A percentile compares a stretch with the other conserved stretches of the same genome.
Conservation (phyloP, 75 land plant species). For the Pinus tabuliformis region DNA sequence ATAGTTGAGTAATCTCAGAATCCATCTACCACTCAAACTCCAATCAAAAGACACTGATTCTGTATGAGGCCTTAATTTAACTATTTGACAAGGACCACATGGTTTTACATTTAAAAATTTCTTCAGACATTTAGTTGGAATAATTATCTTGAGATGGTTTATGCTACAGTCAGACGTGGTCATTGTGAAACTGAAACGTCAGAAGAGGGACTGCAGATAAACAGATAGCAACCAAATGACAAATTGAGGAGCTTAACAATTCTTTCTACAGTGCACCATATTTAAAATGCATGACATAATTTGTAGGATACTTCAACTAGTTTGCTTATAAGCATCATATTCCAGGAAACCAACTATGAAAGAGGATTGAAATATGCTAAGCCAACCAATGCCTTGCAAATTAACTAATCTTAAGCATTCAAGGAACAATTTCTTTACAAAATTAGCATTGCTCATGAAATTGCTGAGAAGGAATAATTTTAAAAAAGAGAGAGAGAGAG, state of each 20-base stretch:
- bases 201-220: not conserved
- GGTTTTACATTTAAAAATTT: not conserved
- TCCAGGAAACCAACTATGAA: not conserved
- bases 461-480: too few relatives aligned
- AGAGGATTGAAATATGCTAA: not conserved
- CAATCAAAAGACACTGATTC: not conserved
- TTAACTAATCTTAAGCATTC: too few relatives aligned
- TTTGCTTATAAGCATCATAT: not conserved
- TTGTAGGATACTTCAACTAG: not conserved
- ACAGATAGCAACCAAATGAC: not conserved
- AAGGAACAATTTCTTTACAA: too few relatives aligned
- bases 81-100: not conserved
- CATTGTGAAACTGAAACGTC: not conserved
- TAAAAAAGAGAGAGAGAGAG: too few relatives aligned
- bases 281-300: not conserved
- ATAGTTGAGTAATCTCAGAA: not conserved
- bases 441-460: too few relatives aligned
- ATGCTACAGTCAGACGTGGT: not conserved
- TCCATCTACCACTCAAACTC: not conserved
- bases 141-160: not conserved
- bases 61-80: not conserved
- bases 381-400: too few relatives aligned
- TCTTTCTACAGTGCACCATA: not conserved
- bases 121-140: not conserved
- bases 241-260: not conserved